These are phyloP conservation scores for Begonia masoniana DNA, from an alignment of 306 rosid species.

Conservation along the genomic window DNA sequence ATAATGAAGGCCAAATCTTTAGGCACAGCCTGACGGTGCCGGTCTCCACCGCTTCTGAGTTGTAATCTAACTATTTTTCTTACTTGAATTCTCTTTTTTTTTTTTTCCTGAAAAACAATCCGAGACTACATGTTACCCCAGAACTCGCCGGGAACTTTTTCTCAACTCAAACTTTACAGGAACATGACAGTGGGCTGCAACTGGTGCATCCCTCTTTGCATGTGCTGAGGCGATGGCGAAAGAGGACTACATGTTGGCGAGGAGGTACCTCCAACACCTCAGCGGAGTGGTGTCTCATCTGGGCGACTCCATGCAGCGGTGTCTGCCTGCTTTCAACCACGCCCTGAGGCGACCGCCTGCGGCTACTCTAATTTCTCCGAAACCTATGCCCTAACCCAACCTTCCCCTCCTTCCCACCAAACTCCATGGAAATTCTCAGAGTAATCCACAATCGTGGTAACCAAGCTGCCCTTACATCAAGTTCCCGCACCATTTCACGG, in stretches of 20 bases:
- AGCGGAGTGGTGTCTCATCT: constrained; percentile 56
- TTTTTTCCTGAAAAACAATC: too few species aligned
- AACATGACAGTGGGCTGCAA: constrained; percentile 91
- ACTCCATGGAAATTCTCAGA: constrained; percentile 67
- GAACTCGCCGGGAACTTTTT: not conserved
- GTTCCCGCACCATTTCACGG: constrained; percentile 87
- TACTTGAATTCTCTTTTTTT: not conserved
- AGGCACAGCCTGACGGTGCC: constrained; percentile 32
- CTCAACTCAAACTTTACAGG: constrained; percentile 17
- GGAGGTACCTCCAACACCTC: constrained; percentile 68
- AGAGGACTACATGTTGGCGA: constrained; percentile 79
- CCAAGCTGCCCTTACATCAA: constrained; percentile 85
- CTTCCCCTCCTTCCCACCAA: constrained; percentile 37
- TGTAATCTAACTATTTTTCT: constrained; percentile 16
- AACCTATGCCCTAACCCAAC: constrained; percentile 13
- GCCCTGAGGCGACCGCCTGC: constrained; percentile 72
- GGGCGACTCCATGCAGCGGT: constrained; percentile 95
- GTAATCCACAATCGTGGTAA: constrained; percentile 79
- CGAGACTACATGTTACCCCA: too few species aligned
- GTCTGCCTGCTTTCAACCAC: constrained; percentile 71
- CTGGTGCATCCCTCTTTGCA: constrained; percentile 79
- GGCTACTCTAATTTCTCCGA: constrained; percentile 31
- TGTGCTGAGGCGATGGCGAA: constrained; percentile 90
- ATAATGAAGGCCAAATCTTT: constrained; percentile 13
- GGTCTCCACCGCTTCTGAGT: constrained; percentile 38